Conservation (phyloP, 1,284 basidiomycete genomes). For the Apiotrichum akiyoshidainum region DNA sequence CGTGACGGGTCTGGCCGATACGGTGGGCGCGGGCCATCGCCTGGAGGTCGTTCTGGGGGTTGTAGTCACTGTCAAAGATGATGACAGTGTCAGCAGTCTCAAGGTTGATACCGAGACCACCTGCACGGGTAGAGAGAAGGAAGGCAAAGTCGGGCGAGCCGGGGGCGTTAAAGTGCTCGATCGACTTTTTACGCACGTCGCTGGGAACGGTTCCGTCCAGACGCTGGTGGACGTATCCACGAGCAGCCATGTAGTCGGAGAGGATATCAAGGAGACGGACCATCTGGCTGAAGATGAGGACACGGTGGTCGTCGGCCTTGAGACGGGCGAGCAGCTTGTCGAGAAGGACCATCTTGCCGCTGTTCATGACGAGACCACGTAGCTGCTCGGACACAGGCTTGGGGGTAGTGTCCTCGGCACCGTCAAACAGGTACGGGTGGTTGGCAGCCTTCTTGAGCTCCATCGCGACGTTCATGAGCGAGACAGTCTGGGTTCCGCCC, state of each 20-base stretch:
- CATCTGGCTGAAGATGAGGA: conserved; percentile 99
- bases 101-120: conserved; percentile 96
- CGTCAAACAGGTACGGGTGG: conserved; percentile 97
- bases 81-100: conserved; percentile 98
- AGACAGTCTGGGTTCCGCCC: conserved; percentile 81
- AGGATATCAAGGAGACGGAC: conserved; percentile 98
- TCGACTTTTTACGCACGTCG: conserved; percentile 78
- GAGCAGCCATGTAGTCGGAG: conserved; percentile 88
- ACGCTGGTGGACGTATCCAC: conserved; percentile 79
- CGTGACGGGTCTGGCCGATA: conserved; percentile 96
- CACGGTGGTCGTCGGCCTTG: conserved; percentile 87
- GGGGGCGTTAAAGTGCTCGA: conserved; percentile 72
- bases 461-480: conserved; percentile 92
- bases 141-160: conserved; percentile 74
- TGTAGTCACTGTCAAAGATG: conserved; percentile 76
- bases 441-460: conserved; percentile 97
- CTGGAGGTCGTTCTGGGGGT: conserved; percentile 97
- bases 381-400: conserved; percentile 72
- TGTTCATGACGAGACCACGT: conserved; percentile 95
- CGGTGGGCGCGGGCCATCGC: conserved; percentile 98
- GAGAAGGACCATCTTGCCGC: conserved; percentile 94
- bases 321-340: conserved; percentile 89
- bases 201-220: conserved; percentile 74
- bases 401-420: conserved; percentile 70
- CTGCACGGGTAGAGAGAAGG: conserved; percentile 91